Evolutionary conservation across 2,329 filamentous ascomycete species (phyloP).

Genomic region (Xylariaceae sp.): DNA sequence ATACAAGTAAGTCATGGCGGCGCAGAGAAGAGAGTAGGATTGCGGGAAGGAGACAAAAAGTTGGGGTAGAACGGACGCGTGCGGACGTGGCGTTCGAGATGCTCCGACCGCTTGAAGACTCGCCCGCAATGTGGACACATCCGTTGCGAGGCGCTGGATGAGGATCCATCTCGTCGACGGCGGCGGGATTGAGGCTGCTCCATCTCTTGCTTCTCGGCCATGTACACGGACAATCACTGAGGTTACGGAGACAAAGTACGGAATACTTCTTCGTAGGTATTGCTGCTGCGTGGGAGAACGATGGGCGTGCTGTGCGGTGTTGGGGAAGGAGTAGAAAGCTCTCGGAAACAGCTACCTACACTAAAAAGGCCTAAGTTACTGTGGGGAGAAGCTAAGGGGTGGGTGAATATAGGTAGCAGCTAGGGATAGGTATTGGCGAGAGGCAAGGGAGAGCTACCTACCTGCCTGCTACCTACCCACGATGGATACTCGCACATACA

Average conservation of each 20-base stretch:
- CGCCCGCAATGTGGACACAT: constrained; percentile 40
- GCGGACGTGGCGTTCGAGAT: constrained; percentile 42
- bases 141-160: constrained; percentile 28
- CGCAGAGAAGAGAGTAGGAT: constrained; percentile 12
- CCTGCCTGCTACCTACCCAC: constrained; percentile 2
- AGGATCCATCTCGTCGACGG: constrained; percentile 30
- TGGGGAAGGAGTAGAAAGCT: constrained; percentile 18
- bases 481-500: neutral
- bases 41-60: constrained; percentile 17
- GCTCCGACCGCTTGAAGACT: constrained; percentile 43
- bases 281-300: constrained; percentile 18
- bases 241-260: constrained; percentile 10
- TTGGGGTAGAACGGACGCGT: constrained; percentile 39
- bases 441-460: constrained; percentile 17
- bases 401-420: neutral
- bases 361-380: constrained; percentile 15
- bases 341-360: constrained; percentile 11
- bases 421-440: constrained; percentile 14
- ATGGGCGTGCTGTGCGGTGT: constrained; percentile 11
- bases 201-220: constrained; percentile 30
- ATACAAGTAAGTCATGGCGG: constrained; percentile 19
- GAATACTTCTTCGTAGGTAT: constrained; percentile 1
- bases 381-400: constrained; percentile 18
- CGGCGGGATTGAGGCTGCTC: constrained; percentile 29
- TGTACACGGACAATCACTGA: constrained; percentile 13